phyloP scores from a whole-genome alignment of 148 eudicot genomes.

The Silene latifolia region DNA sequence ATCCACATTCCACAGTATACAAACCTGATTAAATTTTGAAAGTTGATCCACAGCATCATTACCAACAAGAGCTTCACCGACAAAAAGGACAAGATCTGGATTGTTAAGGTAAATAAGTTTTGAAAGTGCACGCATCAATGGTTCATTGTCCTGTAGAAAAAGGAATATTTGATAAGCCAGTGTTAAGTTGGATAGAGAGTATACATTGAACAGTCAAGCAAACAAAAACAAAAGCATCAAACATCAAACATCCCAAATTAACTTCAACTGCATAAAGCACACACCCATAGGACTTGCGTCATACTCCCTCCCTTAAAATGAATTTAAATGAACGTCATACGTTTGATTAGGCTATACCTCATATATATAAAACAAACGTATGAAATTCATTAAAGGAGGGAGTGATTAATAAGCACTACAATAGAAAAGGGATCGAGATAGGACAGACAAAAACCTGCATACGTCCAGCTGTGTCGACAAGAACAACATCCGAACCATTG shows the following conservation, averaged over 20 bases:
- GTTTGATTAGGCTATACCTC: too few relatives aligned
- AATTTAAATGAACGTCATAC: too few relatives aligned
- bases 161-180: conserved; percentile 1
- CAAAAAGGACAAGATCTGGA: conserved; percentile 92
- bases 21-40: conserved; percentile 88
- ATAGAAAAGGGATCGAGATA: neutral
- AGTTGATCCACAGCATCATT: conserved; percentile 97
- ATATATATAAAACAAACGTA: too few relatives aligned
- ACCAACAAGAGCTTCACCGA: conserved; percentile 97
- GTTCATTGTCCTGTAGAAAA: conserved; percentile 82
- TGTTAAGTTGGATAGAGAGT: conserved; percentile 10
- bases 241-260: conserved; percentile 2
- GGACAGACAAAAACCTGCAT: conserved; percentile 66
- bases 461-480: conserved; percentile 98
- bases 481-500: conserved; percentile 96
- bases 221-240: neutral
- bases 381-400: too few relatives aligned
- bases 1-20: neutral
- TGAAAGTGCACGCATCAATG: conserved; percentile 92
- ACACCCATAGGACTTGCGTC: neutral
- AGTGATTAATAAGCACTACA: neutral
- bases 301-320: neutral
- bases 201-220: neutral
- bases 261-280: neutral
- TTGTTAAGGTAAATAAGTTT: conserved; percentile 80